Evolutionary conservation across 176 grass and related monocot genomes (phyloP).

Genomic region (Oryza glumipatula): DNA sequence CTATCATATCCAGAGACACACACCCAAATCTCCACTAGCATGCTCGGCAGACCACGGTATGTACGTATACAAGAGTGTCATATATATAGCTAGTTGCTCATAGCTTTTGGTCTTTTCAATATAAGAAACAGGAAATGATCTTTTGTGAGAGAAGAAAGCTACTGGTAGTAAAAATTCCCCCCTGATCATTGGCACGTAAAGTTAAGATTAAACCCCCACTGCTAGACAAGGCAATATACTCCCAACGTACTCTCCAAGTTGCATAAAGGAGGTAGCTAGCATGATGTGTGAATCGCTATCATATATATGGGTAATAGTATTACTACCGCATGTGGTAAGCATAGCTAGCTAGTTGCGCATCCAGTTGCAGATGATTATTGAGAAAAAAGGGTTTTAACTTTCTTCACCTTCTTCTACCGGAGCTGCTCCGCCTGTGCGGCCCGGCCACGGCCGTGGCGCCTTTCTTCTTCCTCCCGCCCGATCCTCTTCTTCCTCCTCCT

Average conservation of each 20-base stretch:
- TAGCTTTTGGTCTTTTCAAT: slow-evolving; percentile 15
- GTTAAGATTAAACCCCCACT: slow-evolving; percentile 31
- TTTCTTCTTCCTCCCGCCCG: slow-evolving; percentile 20
- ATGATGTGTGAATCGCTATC: not conserved
- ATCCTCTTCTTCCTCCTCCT: not conserved
- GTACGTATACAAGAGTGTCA: not conserved
- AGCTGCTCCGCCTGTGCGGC: slow-evolving; percentile 39
- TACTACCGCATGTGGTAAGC: not conserved
- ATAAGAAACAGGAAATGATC: not conserved
- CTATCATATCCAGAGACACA: not conserved
- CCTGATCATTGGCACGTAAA: slow-evolving; percentile 33
- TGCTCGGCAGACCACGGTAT: not conserved
- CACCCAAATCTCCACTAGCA: not conserved
- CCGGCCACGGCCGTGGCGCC: not conserved
- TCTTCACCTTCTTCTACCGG: slow-evolving; percentile 58
- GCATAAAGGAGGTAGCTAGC: not conserved
- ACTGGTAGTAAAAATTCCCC: not conserved
- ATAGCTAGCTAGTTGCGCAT: slow-evolving; percentile 20
- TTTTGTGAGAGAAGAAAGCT: not conserved
- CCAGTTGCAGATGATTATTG: not conserved
- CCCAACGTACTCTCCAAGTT: slow-evolving; percentile 14
- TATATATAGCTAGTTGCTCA: not conserved
- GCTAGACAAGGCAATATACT: not conserved
- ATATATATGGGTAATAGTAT: not conserved
- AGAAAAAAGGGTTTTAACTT: not conserved